Conservation (phyloP, 768 basidiomycete species). For the Lentinula boryana region DNA sequence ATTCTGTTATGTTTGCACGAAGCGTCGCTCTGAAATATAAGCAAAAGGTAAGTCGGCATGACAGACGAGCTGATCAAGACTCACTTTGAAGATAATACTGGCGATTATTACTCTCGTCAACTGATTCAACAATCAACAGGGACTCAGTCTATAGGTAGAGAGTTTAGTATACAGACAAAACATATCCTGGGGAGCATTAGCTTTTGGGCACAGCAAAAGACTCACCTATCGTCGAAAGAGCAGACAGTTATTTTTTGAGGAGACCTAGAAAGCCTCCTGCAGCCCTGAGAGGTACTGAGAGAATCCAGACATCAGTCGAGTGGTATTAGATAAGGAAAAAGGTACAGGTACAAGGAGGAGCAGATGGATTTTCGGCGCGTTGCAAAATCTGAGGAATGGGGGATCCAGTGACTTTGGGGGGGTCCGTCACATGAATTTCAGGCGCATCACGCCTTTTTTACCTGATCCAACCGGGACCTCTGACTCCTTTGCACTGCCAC, state of each 20-base stretch:
- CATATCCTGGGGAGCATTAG: background rate
- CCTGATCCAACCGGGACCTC: background rate
- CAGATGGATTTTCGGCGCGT: constrained; percentile 3
- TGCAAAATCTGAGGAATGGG: background rate
- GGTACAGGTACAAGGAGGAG: background rate
- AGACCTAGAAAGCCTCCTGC: background rate
- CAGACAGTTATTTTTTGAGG: background rate
- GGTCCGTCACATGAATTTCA: background rate
- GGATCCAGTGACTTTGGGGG: background rate
- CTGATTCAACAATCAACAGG: background rate
- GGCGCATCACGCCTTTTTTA: constrained; percentile 6
- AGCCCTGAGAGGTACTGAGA: background rate
- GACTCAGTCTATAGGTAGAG: background rate
- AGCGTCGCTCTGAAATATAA: no score
- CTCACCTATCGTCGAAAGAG: background rate
- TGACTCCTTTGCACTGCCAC: background rate
- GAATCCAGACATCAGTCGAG: background rate
- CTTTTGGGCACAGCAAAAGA: background rate
- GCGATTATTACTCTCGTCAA: background rate
- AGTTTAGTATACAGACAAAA: background rate
- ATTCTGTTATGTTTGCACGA: background rate
- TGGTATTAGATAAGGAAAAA: background rate
- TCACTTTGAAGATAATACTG: background rate
- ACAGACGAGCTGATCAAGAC: background rate
- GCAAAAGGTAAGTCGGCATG: background rate